Conservation (phyloP, 768 basidiomycete genomes). For the Phaffia tasmanica region DNA sequence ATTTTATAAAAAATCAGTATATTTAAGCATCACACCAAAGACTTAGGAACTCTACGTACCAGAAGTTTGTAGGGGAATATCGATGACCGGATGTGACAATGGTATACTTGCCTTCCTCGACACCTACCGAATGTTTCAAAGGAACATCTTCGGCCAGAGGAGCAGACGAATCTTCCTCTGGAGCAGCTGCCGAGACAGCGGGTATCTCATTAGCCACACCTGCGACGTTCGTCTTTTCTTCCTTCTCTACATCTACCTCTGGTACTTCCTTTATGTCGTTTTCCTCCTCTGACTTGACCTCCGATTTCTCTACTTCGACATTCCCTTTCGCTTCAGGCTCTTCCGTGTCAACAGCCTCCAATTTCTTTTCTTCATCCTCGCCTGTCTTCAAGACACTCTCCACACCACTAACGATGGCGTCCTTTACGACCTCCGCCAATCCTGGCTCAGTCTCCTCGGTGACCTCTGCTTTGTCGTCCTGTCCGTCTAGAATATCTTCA, state of each 20-base stretch:
- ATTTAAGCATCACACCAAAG: conserved; percentile 1
- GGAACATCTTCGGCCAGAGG: neutral
- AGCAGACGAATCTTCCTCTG: neutral
- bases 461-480: conserved; percentile 27
- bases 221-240: conserved; percentile 1
- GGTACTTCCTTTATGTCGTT: conserved; percentile 25
- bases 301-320: neutral
- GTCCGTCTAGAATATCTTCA: neutral
- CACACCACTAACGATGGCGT: neutral
- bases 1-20: neutral
- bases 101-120: conserved; percentile 42
- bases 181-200: neutral
- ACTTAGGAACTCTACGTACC: conserved; percentile 44
- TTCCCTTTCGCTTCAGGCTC: neutral
- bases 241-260: conserved; percentile 2
- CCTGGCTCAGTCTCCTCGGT: conserved; percentile 30
- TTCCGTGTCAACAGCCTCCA: neutral
- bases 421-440: conserved; percentile 14
- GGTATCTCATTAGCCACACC: neutral
- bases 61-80: conserved; percentile 86
- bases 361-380: conserved; percentile 13
- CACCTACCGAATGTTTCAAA: conserved; percentile 1
- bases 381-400: neutral
- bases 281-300: conserved; percentile 26
- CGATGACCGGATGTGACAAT: conserved; percentile 89